phyloP scores from a whole-genome alignment of 495 filamentous ascomycete species.

The Aspergillus mulundensis region DNA sequence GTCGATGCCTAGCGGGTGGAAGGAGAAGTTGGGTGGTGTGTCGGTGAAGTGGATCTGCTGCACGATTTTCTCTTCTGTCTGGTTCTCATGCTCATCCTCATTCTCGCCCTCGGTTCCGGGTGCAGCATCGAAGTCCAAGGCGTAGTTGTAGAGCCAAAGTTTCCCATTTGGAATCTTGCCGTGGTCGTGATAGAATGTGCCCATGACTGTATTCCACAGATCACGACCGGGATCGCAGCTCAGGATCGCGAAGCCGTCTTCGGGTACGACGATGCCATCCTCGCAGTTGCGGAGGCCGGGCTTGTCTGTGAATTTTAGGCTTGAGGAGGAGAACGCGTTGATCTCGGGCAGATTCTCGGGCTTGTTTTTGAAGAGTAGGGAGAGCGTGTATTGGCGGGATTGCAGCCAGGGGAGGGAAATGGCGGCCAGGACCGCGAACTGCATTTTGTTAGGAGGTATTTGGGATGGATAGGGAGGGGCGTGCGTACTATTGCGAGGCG shows the following conservation, averaged over 20 bases:
- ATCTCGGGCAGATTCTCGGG: conserved; percentile 23
- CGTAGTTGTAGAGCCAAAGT: conserved; percentile 37
- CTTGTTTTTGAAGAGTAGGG: conserved; percentile 16
- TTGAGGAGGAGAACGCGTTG: conserved; percentile 24
- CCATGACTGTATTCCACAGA: conserved; percentile 48
- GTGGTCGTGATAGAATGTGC: conserved; percentile 23
- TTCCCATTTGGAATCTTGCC: conserved; percentile 23
- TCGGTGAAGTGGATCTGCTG: conserved; percentile 26
- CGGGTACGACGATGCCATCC: conserved; percentile 37
- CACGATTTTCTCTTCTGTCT: neutral
- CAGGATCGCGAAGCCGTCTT: conserved; percentile 32
- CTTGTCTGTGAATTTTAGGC: conserved; percentile 31
- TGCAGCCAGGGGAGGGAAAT: neutral
- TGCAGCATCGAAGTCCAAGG: conserved; percentile 9
- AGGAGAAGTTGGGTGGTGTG: conserved; percentile 25
- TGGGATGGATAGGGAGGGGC: neutral
- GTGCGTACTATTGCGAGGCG: neutral
- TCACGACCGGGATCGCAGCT: conserved; percentile 42
- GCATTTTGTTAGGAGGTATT: neutral
- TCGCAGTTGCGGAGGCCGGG: conserved; percentile 40
- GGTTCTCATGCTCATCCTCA: no score
- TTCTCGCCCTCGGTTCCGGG: no score
- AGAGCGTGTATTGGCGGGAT: neutral
- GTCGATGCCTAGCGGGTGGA: conserved; percentile 46
- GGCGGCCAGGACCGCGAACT: neutral